A percentile compares a stretch with the other conserved stretches of the same genome.
phyloP scores from a whole-genome alignment of 345 rosid genomes.

The Excoecaria agallocha region DNA sequence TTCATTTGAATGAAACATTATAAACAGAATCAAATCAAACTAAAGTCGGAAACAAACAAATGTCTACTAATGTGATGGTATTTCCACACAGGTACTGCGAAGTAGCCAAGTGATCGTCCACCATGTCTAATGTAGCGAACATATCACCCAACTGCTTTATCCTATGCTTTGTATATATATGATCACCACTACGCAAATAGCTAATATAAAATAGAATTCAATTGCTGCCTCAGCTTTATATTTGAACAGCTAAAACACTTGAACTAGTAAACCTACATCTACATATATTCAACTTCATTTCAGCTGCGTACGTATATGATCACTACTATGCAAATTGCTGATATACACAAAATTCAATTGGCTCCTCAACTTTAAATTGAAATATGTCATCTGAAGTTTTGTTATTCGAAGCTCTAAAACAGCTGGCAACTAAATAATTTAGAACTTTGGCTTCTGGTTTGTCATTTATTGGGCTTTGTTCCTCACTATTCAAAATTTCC shows the following conservation, averaged over 20 bases:
- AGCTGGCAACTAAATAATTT: not conserved
- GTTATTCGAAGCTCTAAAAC: not conserved
- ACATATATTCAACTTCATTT: conserved; percentile 5
- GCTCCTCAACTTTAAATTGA: not conserved
- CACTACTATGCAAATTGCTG: not conserved
- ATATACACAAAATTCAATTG: not conserved
- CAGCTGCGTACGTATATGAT: not conserved
- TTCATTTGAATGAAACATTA: conserved; percentile 77
- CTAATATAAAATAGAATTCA: no score
- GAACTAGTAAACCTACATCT: conserved; percentile 93
- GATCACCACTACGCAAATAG: no score
- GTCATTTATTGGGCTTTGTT: not conserved
- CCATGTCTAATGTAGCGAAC: conserved; percentile 54
- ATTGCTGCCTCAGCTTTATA: no score
- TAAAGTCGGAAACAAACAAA: conserved; percentile 81
- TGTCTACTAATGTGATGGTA: conserved; percentile 55
- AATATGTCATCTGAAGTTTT: not conserved
- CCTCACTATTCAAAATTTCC: not conserved
- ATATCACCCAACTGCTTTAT: conserved; percentile 58
- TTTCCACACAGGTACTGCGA: conserved; percentile 78
- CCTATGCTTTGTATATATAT: no score
- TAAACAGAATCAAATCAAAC: conserved; percentile 77
- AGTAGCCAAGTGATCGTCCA: conserved; percentile 53
- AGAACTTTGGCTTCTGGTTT: not conserved
- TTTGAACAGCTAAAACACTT: no score